A percentile compares a stretch with the other conserved stretches of the same genome.
Conservation (phyloP, 495 filamentous ascomycete genomes). For the Aeminium ludgeri region DNA sequence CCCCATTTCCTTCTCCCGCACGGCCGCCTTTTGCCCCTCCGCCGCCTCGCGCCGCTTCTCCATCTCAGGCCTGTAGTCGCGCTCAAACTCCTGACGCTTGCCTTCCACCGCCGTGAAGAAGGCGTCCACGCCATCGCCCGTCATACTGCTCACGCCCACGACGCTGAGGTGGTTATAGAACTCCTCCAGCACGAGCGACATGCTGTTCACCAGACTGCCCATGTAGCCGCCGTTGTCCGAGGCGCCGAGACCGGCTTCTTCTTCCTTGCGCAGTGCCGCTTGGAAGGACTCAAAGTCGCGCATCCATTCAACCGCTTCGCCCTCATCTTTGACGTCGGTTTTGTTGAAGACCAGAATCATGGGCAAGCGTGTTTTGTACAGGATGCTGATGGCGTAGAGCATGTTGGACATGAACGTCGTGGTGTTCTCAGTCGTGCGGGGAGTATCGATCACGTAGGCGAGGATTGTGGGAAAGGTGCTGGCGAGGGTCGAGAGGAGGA, state of each 20-base stretch:
- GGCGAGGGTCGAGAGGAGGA: conserved; percentile 82
- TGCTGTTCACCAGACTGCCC: conserved; percentile 88
- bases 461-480: conserved; percentile 90
- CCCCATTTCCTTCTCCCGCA: conserved; percentile 62
- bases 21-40: conserved; percentile 51
- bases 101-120: conserved; percentile 79
- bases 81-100: conserved; percentile 78
- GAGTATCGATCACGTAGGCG: conserved; percentile 94
- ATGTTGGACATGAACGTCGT: conserved; percentile 99
- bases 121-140: conserved; percentile 74
- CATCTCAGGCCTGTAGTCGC: conserved; percentile 83
- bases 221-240: conserved; percentile 78
- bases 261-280: conserved; percentile 59
- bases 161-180: conserved; percentile 89
- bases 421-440: conserved; percentile 65
- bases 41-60: conserved; percentile 59
- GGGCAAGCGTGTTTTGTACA: conserved; percentile 94
- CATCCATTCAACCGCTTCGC: conserved; percentile 91
- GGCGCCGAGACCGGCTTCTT: conserved; percentile 59
- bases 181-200: conserved; percentile 94
- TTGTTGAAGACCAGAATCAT: conserved; percentile 99
- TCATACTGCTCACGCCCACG: conserved; percentile 85
- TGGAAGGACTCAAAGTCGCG: conserved; percentile 96
- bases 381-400: conserved; percentile 93
- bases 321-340: conserved; percentile 80